Evolutionary conservation across 257 asterid genomes (phyloP).

Genomic region (Przewalskia tangutica): DNA sequence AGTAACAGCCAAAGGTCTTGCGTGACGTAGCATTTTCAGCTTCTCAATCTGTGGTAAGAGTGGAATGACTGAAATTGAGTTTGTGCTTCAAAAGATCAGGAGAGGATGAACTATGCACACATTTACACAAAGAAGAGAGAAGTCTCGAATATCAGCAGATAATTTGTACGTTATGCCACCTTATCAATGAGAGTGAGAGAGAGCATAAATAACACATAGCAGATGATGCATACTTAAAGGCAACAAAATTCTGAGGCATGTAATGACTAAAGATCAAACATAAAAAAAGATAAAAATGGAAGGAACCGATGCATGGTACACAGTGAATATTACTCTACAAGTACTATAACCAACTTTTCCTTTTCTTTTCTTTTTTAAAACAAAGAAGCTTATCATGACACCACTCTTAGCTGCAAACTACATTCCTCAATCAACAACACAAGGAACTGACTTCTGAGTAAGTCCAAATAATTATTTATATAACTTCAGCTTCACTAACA

Average conservation of each 20-base stretch:
- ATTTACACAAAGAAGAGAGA: not conserved
- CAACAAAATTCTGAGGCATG: not conserved
- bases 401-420: not conserved
- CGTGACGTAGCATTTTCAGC: slow-evolving; percentile 32
- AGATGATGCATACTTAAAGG: not conserved
- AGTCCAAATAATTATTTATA: not conserved
- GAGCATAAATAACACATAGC: not conserved
- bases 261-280: not conserved
- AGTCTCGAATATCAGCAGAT: not conserved
- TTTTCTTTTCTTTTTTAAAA: not conserved
- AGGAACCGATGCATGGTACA: not conserved
- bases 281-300: not conserved
- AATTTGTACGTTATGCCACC: not conserved
- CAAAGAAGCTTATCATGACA: not conserved
- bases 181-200: not conserved
- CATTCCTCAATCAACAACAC: not conserved
- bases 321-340: not conserved
- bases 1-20: slow-evolving; percentile 62
- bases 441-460: not conserved
- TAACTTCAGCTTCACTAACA: not conserved
- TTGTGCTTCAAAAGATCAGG: not conserved
- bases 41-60: slow-evolving; percentile 51
- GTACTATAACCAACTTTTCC: not conserved
- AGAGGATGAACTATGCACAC: not conserved
- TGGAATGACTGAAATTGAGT: not conserved